Conservation (phyloP, 163 green algal genomes). For the Scenedesmus sp. region DNA sequence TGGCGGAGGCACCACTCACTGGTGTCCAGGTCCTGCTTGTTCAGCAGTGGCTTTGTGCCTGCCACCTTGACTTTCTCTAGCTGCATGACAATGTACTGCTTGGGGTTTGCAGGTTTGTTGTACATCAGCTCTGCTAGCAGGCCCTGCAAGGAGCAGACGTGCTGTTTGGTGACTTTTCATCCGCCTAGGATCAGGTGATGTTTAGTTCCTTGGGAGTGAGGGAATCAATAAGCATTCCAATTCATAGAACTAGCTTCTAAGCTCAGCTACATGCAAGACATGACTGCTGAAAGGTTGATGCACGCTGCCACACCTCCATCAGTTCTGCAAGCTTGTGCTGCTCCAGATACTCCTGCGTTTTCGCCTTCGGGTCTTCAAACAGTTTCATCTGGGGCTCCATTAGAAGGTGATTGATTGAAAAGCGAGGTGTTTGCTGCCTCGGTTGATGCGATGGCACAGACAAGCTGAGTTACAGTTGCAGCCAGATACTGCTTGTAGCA, state of each 20-base stretch:
- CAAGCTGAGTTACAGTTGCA: background rate
- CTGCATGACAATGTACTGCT: constrained; percentile 63
- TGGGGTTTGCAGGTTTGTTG: constrained; percentile 69
- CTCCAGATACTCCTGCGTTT: constrained; percentile 59
- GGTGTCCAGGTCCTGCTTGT: constrained; percentile 62
- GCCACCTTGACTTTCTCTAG: constrained; percentile 57
- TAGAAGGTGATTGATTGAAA: background rate
- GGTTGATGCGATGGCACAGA: background rate
- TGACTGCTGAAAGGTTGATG: background rate
- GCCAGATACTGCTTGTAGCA: background rate
- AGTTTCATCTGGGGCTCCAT: background rate
- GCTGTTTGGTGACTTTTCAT: background rate
- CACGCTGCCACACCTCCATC: constrained; percentile 52
- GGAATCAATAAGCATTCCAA: background rate
- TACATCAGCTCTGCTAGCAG: constrained; percentile 69
- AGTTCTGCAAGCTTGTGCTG: constrained; percentile 58
- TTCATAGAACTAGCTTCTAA: background rate
- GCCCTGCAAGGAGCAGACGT: constrained; percentile 45
- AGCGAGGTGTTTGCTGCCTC: background rate
- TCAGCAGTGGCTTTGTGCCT: constrained; percentile 61
- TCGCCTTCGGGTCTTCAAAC: constrained; percentile 32
- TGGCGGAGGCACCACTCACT: constrained; percentile 22
- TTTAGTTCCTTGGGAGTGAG: background rate
- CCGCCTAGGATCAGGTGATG: background rate
- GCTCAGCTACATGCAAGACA: background rate